Evolutionary conservation across 2,329 filamentous ascomycete genomes (phyloP).

Genomic region (Alternaria triticina): DNA sequence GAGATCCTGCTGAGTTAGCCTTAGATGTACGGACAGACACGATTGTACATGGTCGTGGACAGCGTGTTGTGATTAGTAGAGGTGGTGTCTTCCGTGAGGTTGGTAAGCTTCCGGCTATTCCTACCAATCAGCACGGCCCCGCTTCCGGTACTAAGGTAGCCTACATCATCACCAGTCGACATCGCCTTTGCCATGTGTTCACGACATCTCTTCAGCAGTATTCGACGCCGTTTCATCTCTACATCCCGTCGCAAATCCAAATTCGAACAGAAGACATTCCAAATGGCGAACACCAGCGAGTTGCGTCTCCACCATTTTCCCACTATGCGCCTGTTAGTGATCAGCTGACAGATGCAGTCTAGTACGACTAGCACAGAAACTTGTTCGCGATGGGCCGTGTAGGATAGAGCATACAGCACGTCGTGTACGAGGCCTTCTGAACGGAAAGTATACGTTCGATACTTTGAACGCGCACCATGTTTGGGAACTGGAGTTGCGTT

Average conservation of each 20-base stretch:
- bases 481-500: constrained; percentile 46
- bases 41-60: background rate
- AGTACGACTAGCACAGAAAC: constrained; percentile 49
- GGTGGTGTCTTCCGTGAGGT: background rate
- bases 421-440: constrained; percentile 42
- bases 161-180: constrained; percentile 6
- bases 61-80: background rate
- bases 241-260: too few species aligned
- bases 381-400: constrained; percentile 49
- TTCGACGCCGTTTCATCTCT: rapidly evolving
- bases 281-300: background rate
- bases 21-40: background rate
- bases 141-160: background rate
- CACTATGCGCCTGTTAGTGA: background rate
- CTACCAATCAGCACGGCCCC: constrained; percentile 2
- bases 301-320: background rate
- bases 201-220: background rate
- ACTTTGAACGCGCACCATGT: constrained; percentile 43
- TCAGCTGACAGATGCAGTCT: constrained; percentile 40
- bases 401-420: constrained; percentile 35
- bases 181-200: background rate
- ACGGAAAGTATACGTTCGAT: constrained; percentile 43
- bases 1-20: background rate
- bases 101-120: constrained; percentile 13
- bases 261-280: background rate